phyloP scores from a whole-genome alignment of 345 rosid genomes.

The Luvunga scandens region DNA sequence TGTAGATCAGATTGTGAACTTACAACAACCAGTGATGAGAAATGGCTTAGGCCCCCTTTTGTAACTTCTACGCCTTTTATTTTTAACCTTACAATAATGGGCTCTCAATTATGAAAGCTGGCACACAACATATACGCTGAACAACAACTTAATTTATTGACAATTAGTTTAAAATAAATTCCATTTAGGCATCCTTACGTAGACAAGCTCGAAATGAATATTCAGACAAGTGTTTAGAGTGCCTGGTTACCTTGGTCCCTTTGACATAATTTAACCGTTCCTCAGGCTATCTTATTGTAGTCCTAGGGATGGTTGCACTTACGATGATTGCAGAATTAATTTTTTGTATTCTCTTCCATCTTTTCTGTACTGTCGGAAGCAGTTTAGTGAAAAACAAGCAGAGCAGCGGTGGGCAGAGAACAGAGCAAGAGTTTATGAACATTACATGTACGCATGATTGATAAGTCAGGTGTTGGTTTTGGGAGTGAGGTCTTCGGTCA shows the following conservation, averaged over 20 bases:
- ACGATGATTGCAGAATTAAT: background rate
- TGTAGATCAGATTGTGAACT: background rate
- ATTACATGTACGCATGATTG: constrained; percentile 72
- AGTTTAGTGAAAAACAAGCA: constrained; percentile 92
- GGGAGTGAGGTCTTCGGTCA: constrained; percentile 70
- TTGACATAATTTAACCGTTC: background rate
- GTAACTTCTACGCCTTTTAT: background rate
- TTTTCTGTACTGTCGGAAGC: constrained; percentile 64
- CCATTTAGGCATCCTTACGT: background rate
- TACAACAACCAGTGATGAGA: background rate
- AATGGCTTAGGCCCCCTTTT: background rate
- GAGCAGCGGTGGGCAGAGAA: constrained; percentile 99
- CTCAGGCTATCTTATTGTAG: background rate
- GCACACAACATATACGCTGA: background rate
- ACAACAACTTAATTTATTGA: background rate
- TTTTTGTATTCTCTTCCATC: background rate
- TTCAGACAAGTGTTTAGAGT: background rate
- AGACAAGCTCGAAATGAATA: background rate
- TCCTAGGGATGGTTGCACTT: background rate
- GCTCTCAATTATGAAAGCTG: background rate
- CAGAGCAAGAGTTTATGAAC: constrained; percentile 79
- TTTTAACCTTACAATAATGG: background rate
- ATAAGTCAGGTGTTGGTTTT: constrained; percentile 74
- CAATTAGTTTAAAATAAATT: background rate
- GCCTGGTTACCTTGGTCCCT: background rate